phyloP scores from a whole-genome alignment of 768 basidiomycete genomes.

The Myochromella boudieri region DNA sequence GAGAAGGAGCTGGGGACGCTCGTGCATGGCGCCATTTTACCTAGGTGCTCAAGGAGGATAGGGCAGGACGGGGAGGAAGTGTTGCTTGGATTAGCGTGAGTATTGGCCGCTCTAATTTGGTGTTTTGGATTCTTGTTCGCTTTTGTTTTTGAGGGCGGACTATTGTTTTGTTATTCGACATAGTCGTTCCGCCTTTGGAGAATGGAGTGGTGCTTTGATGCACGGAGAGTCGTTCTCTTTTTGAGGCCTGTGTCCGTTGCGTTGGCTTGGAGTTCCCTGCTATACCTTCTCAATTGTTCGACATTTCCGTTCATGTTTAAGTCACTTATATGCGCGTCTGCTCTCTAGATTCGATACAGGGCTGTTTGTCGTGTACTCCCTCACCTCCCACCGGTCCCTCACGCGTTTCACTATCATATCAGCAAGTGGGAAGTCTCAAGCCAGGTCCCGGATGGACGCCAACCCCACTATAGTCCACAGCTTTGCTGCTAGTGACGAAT shows the following conservation, averaged over 20 bases:
- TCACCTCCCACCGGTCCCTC: conserved; percentile 43
- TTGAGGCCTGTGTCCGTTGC: not conserved
- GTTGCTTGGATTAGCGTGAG: conserved; percentile 35
- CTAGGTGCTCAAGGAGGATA: conserved; percentile 6
- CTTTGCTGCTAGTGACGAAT: conserved; percentile 46
- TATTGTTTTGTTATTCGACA: too few species aligned
- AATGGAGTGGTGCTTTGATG: too few species aligned
- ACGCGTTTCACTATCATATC: conserved; percentile 39
- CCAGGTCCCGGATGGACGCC: too few species aligned
- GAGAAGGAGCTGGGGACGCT: conserved; percentile 10
- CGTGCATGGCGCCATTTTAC: conserved; percentile 43
- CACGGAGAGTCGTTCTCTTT: not conserved
- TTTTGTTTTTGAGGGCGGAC: too few species aligned
- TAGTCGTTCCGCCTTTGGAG: too few species aligned
- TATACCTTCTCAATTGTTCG: not conserved
- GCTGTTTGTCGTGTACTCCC: conserved; percentile 11
- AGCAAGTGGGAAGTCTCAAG: not conserved
- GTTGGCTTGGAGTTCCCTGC: not conserved
- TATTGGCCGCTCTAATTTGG: too few species aligned
- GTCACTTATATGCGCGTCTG: not conserved
- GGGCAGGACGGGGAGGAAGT: conserved; percentile 26
- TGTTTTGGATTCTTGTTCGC: too few species aligned
- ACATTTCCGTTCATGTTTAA: not conserved
- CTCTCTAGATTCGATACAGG: conserved; percentile 22
- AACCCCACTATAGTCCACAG: too few species aligned